A percentile compares a stretch with the other conserved stretches of the same genome.
Evolutionary conservation across 768 basidiomycete genomes (phyloP).

Genomic region (Pleurotus salmoneostramineus): DNA sequence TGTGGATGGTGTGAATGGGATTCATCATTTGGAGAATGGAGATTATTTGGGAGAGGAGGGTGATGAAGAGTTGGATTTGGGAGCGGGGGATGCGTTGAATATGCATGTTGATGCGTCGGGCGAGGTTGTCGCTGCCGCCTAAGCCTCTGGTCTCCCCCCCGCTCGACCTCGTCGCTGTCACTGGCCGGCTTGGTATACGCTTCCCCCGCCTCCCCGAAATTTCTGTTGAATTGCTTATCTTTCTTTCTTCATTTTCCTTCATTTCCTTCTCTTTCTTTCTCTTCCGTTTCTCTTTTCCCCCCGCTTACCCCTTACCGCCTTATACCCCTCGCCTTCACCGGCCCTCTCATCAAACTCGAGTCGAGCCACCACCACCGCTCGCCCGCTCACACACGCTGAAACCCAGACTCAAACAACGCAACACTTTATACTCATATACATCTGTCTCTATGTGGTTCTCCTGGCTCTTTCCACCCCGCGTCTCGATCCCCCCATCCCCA

Average conservation of each 20-base stretch:
- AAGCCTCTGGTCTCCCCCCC: not conserved
- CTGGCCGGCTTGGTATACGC: too few species aligned
- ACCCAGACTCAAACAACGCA: too few species aligned
- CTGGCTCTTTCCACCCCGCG: not conserved
- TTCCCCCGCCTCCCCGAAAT: not conserved
- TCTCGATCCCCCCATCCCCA: not conserved
- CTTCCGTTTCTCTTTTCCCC: not conserved
- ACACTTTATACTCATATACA: too few species aligned
- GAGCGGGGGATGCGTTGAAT: not conserved
- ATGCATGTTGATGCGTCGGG: not conserved
- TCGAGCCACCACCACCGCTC: too few species aligned
- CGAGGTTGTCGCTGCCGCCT: not conserved
- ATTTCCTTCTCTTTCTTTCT: not conserved
- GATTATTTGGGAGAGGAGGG: not conserved
- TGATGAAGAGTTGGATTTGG: not conserved
- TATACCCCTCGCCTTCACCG: too few species aligned
- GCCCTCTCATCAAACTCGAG: too few species aligned
- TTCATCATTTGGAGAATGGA: constrained; percentile 8
- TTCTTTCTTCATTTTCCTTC: not conserved
- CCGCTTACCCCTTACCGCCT: not conserved
- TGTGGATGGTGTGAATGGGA: constrained; percentile 10
- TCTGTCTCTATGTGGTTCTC: not conserved
- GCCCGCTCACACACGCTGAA: too few species aligned
- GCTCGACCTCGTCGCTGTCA: not conserved
- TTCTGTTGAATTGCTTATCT: not conserved